Conservation (phyloP, 495 filamentous ascomycete genomes). For the Neurospora cerealis region DNA sequence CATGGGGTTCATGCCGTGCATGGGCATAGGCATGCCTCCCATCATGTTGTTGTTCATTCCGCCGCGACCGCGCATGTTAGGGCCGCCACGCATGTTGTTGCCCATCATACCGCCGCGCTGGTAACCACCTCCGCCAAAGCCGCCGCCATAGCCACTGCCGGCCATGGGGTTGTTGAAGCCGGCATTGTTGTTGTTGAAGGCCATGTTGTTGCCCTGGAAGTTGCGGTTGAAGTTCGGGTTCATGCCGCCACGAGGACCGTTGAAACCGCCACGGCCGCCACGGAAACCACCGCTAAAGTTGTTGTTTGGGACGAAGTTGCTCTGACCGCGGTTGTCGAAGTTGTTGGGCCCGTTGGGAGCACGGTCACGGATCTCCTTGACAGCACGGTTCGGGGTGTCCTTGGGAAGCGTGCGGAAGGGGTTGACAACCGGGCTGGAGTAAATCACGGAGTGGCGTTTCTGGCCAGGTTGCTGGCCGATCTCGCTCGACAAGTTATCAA, state of each 20-base stretch:
- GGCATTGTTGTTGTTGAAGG: conserved; percentile 23
- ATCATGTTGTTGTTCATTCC: conserved; percentile 34
- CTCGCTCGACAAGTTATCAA: conserved; percentile 50
- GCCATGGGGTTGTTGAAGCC: conserved; percentile 30
- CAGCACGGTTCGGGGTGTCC: conserved; percentile 69
- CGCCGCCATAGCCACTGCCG: conserved; percentile 44
- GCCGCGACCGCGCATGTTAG: conserved; percentile 61
- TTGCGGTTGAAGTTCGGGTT: conserved; percentile 37
- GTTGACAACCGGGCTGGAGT: conserved; percentile 66
- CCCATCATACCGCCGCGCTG: conserved; percentile 59
- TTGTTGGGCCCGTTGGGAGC: conserved; percentile 29
- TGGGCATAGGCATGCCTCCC: conserved; percentile 20
- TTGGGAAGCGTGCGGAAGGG: conserved; percentile 90
- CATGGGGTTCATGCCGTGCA: conserved; percentile 26
- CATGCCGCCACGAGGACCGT: conserved; percentile 21
- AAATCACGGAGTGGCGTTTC: conserved; percentile 65
- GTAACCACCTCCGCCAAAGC: conserved; percentile 45
- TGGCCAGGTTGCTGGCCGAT: conserved; percentile 32
- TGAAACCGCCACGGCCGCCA: conserved; percentile 30
- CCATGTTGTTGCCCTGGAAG: conserved; percentile 17
- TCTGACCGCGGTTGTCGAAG: conserved; percentile 26
- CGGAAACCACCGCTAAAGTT: conserved; percentile 29
- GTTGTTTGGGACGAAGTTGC: conserved; percentile 30
- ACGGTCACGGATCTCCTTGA: conserved; percentile 48
- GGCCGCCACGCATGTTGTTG: conserved; percentile 55